Evolutionary conservation across 768 basidiomycete species (phyloP).

Genomic region (Leccinum truebloodii): DNA sequence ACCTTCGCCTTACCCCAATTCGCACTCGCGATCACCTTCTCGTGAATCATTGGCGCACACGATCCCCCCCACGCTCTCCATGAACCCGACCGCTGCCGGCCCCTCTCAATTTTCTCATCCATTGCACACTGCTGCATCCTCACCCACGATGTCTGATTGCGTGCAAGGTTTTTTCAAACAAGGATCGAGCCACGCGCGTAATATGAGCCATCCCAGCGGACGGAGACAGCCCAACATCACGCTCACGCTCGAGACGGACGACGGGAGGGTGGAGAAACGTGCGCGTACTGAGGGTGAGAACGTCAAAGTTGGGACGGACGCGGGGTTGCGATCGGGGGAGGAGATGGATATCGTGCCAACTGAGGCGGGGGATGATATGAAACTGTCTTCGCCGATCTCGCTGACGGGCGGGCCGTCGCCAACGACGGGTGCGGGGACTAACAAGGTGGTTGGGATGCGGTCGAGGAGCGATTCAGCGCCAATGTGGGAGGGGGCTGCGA

Average conservation of each 20-base stretch:
- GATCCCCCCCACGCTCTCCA: conserved; percentile 15
- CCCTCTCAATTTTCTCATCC: conserved; percentile 14
- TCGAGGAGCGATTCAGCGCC: conserved; percentile 28
- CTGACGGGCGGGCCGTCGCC: conserved; percentile 14
- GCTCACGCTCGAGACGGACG: conserved; percentile 29
- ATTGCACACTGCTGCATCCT: conserved; percentile 31
- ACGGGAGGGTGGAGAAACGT: conserved; percentile 28
- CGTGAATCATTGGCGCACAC: conserved; percentile 19
- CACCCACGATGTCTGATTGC: conserved; percentile 29
- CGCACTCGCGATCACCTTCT: conserved; percentile 24
- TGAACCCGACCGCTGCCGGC: conserved; percentile 2
- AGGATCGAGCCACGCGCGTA: conserved; percentile 23
- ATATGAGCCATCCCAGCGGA: conserved; percentile 29
- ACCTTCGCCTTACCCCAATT: conserved; percentile 29
- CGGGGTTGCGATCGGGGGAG: conserved; percentile 13
- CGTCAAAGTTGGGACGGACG: conserved; percentile 6
- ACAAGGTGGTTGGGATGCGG: conserved; percentile 23
- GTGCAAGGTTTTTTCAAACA: conserved; percentile 12
- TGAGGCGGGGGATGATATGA: conserved; percentile 16
- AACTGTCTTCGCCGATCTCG: conserved; percentile 25
- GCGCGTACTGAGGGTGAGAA: conserved; percentile 21
- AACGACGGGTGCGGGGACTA: conserved; percentile 15
- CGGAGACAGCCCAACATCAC: conserved; percentile 32
- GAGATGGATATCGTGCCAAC: conserved; percentile 29
- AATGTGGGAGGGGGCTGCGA: conserved; percentile 22